A percentile compares a stretch with the other conserved stretches of the same genome.
These are phyloP conservation scores for Podaxis sp. DNA, from an alignment of 768 basidiomycete genomes.

Conservation along the genomic window DNA sequence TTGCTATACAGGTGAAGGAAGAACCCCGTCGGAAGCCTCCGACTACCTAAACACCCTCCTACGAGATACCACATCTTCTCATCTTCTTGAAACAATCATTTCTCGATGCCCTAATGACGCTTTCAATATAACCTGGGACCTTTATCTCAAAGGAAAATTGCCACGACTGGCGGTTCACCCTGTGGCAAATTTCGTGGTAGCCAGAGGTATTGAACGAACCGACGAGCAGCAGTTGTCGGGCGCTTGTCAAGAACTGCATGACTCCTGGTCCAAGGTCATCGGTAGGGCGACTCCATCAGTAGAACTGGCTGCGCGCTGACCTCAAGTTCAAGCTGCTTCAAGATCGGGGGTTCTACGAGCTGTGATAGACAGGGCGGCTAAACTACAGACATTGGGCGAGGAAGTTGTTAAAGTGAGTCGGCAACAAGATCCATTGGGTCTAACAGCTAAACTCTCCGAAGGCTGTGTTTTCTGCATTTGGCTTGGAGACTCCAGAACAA, in stretches of 20 bases:
- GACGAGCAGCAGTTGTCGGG: conserved; percentile 53
- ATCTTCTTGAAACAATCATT: conserved; percentile 83
- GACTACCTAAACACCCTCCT: conserved; percentile 84
- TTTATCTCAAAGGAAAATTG: conserved; percentile 77
- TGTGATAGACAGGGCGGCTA: conserved; percentile 64
- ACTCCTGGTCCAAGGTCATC: conserved; percentile 60
- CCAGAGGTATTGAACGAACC: conserved; percentile 70
- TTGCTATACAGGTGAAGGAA: conserved; percentile 5
- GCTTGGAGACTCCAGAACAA: conserved; percentile 48
- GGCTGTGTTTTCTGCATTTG: conserved; percentile 64
- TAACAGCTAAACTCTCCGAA: conserved; percentile 28
- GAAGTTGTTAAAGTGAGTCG: conserved; percentile 57
- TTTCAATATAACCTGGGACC: conserved; percentile 71
- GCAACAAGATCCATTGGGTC: neutral
- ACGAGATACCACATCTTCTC: conserved; percentile 85
- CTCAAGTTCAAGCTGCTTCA: conserved; percentile 49
- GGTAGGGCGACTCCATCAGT: conserved; percentile 47
- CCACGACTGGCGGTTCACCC: conserved; percentile 78
- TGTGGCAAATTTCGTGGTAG: conserved; percentile 91
- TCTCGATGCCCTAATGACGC: conserved; percentile 55
- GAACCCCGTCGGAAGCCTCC: conserved; percentile 42
- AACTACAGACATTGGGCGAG: conserved; percentile 44
- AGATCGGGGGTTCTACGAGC: conserved; percentile 80
- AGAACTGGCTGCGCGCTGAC: conserved; percentile 1
- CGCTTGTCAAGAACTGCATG: conserved; percentile 60